Percentiles rank a stretch among this genome's conserved stretches.
Conservation (phyloP, 2,329 filamentous ascomycete genomes). For the Bipolaris oryzae region DNA sequence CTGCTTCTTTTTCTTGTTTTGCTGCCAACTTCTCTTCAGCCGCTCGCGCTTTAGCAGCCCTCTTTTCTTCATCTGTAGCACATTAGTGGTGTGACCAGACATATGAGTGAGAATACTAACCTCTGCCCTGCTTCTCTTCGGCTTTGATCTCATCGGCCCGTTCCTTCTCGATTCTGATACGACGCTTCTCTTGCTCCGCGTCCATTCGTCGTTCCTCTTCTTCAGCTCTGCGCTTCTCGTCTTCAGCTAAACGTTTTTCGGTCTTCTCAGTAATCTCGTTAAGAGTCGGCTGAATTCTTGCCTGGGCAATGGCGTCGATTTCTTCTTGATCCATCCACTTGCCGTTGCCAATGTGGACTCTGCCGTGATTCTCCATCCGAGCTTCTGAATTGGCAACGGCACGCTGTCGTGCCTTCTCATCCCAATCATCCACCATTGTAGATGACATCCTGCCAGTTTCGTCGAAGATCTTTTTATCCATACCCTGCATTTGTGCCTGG, state of each 20-base stretch:
- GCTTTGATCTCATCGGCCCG: constrained; percentile 53
- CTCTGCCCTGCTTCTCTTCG: constrained; percentile 58
- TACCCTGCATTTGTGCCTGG: constrained; percentile 74
- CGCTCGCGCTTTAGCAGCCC: constrained; percentile 54
- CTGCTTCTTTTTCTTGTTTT: constrained; percentile 48
- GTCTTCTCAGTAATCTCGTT: constrained; percentile 84
- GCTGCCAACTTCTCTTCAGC: constrained; percentile 56
- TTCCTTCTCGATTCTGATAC: constrained; percentile 63
- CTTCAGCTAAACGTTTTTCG: constrained; percentile 70
- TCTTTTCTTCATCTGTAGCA: constrained; percentile 61
- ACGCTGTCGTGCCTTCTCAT: constrained; percentile 72
- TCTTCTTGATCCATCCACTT: constrained; percentile 79
- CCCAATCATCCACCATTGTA: constrained; percentile 76
- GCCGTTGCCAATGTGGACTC: constrained; percentile 76
- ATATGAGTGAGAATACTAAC: constrained; percentile 52
- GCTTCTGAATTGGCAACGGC: constrained; percentile 69
- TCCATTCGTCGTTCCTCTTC: constrained; percentile 67
- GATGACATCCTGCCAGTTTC: constrained; percentile 77
- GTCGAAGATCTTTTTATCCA: constrained; percentile 80
- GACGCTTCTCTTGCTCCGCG: constrained; percentile 67
- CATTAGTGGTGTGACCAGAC: constrained; percentile 19
- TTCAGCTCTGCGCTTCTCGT: constrained; percentile 71
- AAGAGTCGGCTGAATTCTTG: constrained; percentile 78
- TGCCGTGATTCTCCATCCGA: constrained; percentile 63
- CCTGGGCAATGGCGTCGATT: constrained; percentile 78